Evolutionary conservation across 2,329 filamentous ascomycete species (phyloP).

Genomic region (Claviceps fusiformis): DNA sequence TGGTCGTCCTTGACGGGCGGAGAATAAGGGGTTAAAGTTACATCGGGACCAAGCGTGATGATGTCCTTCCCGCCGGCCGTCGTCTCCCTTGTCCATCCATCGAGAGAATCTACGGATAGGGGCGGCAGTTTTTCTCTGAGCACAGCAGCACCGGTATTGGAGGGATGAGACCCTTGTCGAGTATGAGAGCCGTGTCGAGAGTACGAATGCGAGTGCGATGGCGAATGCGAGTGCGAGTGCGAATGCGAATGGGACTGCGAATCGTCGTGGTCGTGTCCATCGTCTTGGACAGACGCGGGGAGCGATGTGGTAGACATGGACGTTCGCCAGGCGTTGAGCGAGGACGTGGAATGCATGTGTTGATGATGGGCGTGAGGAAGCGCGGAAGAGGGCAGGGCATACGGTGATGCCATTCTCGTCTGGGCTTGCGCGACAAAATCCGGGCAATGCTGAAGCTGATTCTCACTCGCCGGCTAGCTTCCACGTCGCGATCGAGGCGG

Average conservation of each 20-base stretch:
- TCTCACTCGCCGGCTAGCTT: neutral
- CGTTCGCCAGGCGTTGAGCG: constrained; percentile 25
- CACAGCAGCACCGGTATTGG: constrained; percentile 16
- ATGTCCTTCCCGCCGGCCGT: constrained; percentile 28
- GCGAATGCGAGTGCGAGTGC: neutral
- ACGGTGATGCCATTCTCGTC: constrained; percentile 34
- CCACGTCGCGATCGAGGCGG: neutral
- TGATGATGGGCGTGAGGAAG: constrained; percentile 34
- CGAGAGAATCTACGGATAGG: constrained; percentile 19
- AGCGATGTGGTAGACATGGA: constrained; percentile 21
- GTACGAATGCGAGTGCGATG: constrained; percentile 12
- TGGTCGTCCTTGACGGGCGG: constrained; percentile 9
- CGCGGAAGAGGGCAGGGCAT: constrained; percentile 37
- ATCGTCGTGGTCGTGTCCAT: constrained; percentile 15
- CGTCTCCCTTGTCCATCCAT: constrained; percentile 27
- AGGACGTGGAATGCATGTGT: constrained; percentile 25
- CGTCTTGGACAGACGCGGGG: constrained; percentile 18
- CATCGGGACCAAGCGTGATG: constrained; percentile 20
- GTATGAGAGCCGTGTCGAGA: constrained; percentile 16
- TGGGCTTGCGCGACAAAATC: neutral
- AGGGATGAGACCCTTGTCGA: constrained; percentile 17
- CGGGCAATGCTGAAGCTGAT: neutral
- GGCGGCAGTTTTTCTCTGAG: constrained; percentile 19
- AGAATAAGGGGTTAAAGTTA: constrained; percentile 15
- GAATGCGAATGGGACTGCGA: constrained; percentile 8